Base-by-base conservation (phyloP, 2,329 filamentous ascomycete species). In the Didymella sp. region DNA sequence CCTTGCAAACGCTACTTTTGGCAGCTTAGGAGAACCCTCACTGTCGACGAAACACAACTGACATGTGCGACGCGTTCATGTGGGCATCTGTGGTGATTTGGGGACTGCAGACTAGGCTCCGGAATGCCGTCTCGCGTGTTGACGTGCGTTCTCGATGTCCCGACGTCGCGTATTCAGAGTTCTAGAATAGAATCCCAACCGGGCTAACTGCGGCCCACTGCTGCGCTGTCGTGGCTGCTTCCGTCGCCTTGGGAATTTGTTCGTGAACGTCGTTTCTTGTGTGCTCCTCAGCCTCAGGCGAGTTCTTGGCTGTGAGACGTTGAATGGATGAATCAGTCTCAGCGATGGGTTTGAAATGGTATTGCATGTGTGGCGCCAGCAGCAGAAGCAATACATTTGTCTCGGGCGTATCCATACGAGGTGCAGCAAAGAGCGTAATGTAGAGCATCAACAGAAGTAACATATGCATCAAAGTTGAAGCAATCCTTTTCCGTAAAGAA, bases 41-140 rank as follows among this genome's bases (percentile, higher is more conserved):
- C 8, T 48, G 48, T 48, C 47, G n/a, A 33, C 19, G n/a, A 24
- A 13, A 12, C 19, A 47, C 15, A 21, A 37, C 11, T 35, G 41
- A 35, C 30, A 15, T 38, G 17, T 44, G 24, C 21, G 15, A 25
- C 30, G 30, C 19, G 25, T 40, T 42, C 17, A 38, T 31, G 4
- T 19, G 12, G n/a, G 46, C n/a, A 19, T 27, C 25, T 30, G 24
- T 17, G 22, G 27, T 31, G 13, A 19, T 28, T 27, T 4, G 30
- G 24, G 17, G 19, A 41, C 38, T 24, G 42, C 47, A 30, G 38
- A 35, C 28, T 5, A n/a, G 33, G 17, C 15, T 51, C 53, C 33
- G 35, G 13, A 13, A 51, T 46, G 53, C 42, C 47, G 43, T 51
- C 41, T 57, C 54, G 52, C 54, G 54, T 57, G 54, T 27, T 21